Conservation (phyloP, 148 eudicot species). For the Rhododendron ferrugineum region DNA sequence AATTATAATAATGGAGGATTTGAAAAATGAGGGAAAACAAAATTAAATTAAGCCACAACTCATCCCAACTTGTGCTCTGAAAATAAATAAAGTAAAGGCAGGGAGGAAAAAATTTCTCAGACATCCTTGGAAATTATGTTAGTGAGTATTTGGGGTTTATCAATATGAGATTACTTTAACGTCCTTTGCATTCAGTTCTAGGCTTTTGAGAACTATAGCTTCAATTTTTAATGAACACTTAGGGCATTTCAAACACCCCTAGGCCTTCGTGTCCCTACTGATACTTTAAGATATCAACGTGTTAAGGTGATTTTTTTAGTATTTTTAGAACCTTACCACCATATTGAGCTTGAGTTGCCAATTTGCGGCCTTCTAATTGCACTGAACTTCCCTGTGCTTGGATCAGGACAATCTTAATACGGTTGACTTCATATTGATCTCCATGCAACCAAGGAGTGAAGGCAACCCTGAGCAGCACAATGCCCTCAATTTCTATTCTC, state of each 20-base stretch:
- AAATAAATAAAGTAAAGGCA: neutral
- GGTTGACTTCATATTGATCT: conserved; percentile 75
- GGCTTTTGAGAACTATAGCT: neutral
- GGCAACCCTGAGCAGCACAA: conserved; percentile 24
- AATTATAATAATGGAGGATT: neutral
- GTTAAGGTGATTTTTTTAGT: neutral
- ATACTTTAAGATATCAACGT: neutral
- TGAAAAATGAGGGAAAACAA: neutral
- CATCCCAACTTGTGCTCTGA: neutral
- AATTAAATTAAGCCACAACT: neutral
- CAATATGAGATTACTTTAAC: neutral
- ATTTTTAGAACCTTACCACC: neutral
- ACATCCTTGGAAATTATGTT: neutral
- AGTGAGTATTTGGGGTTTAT: neutral
- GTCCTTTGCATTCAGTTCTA: neutral
- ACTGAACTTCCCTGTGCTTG: conserved; percentile 11
- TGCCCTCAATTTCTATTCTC: conserved; percentile 46
- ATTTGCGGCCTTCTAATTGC: neutral
- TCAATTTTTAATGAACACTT: neutral
- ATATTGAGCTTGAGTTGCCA: neutral
- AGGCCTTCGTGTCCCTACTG: neutral
- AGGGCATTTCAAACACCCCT: neutral
- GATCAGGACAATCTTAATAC: conserved; percentile 41
- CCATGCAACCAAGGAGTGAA: conserved; percentile 33
- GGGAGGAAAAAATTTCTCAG: neutral